Evolutionary conservation across 805 yeast genomes (phyloP), one percentile per base, ranked within the genome.

Genomic region (Metschnikowia lunata): DNA sequence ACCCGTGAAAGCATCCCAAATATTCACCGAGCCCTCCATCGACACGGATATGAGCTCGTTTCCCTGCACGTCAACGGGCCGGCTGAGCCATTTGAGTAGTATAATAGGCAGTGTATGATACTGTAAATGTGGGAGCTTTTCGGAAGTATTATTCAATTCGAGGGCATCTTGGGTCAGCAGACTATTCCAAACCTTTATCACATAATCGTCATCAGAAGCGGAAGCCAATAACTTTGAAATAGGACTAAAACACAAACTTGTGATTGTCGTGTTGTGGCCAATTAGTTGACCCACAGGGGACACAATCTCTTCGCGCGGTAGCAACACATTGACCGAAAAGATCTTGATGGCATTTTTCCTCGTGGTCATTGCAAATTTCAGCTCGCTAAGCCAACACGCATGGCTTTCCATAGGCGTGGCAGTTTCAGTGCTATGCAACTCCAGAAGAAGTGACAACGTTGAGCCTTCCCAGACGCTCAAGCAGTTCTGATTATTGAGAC

Each of bases 131-230:
- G 51, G 43, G 18, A 39, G 40, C 12, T 48, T 34, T 8, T 50
- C 51, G 3, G 55, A 42, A 6, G 36, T 40, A 7, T 46, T 50
- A 37, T 60, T 63, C 30, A 67, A 47, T 41, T 66, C 69, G 29
- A 63, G 74, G 30, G 74, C 64, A 27, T 79, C 74, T 47, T 77
- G 78, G 23, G 77, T 64, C 29, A 80, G 76, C 26, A 75, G 74
- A 31, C 88, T 84, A 55, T 74, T 78, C 96, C 96, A 90, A 15
- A 88, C 69, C 52, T 87, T 76, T 8, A 89, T 72, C 0, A 76
- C 69, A 44, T 78, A 75, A 59, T 90, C 97, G 23, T 41, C 54
- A 58, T 87, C 95, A 1, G 95, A 81, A 8, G 87, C 82, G 2
- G 90, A 80, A 4, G 88, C 80, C 34, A 90, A 66, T 28, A 83